Percentiles rank a stretch among this genome's conserved stretches.
Conservation (phyloP, 2,329 filamentous ascomycete species). For the Botryotinia calthae region DNA sequence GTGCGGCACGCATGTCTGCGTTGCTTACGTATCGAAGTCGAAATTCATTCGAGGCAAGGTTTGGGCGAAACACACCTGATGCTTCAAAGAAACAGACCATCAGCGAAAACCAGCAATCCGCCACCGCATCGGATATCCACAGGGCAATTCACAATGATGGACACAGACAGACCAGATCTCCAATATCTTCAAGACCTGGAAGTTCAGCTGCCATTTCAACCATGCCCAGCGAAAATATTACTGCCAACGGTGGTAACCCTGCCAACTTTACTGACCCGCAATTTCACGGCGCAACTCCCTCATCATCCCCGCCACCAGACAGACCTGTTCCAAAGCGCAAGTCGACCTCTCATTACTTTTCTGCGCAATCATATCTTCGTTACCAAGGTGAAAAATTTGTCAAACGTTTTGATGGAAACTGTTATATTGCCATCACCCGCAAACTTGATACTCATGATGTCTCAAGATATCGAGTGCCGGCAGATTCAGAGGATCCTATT, state of each 20-base stretch:
- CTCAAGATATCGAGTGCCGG: slow-evolving; percentile 64
- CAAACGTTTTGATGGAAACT: slow-evolving; percentile 95
- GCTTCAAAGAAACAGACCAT: slow-evolving; percentile 80
- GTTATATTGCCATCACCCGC: slow-evolving; percentile 97
- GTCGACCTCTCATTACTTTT: slow-evolving; percentile 81
- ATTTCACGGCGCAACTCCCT: slow-evolving; percentile 62
- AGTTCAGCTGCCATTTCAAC: slow-evolving; percentile 35
- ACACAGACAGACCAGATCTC: slow-evolving; percentile 59
- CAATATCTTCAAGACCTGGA: slow-evolving; percentile 45
- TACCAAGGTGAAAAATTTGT: slow-evolving; percentile 98
- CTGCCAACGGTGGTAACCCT: slow-evolving; percentile 31
- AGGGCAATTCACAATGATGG: slow-evolving; percentile 83
- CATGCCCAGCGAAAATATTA: slow-evolving; percentile 23
- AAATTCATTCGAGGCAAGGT: slow-evolving; percentile 94
- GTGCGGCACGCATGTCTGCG: slow-evolving; percentile 94
- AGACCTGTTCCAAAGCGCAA: slow-evolving; percentile 37
- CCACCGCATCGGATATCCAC: slow-evolving; percentile 60
- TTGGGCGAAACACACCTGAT: slow-evolving; percentile 89
- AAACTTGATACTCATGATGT: slow-evolving; percentile 98
- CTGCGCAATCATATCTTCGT: slow-evolving; percentile 92
- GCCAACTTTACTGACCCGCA: slow-evolving; percentile 60
- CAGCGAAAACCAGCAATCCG: slow-evolving; percentile 60
- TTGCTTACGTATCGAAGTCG: slow-evolving; percentile 93
- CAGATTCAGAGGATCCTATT: slow-evolving; percentile 47
- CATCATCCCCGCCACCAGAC: slow-evolving; percentile 44